Evolutionary conservation across 495 filamentous ascomycete species (phyloP), one percentile per base, ranked within the genome.

Genomic region (Coniosporium apollinis): DNA sequence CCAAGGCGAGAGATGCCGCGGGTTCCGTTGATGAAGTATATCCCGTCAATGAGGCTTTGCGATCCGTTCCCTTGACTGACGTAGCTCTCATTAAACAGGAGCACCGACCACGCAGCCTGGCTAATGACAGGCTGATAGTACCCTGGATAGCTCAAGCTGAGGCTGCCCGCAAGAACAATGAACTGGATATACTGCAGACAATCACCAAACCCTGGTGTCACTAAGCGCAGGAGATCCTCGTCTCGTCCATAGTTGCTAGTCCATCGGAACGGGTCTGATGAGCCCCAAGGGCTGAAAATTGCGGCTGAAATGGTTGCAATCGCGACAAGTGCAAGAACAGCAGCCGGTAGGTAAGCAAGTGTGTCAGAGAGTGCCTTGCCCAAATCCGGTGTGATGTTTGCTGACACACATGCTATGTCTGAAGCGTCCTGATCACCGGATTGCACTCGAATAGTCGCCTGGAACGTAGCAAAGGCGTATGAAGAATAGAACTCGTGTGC

Each of bases 131-230:
- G 89, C 49, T 94, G 89, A 51, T 81, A 96, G 48, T 79, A 97
- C 0, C 89, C 89, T 0, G 89, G 89, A 51, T 96, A 97, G 38
- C 79, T 74, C 44, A 97, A 57, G 16, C 78, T 82, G 28, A 97
- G 58, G 26, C 76, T 72, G 1, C 91, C 91, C 0, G 86, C 84
- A 22, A 97, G 65, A 14, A 86, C 79, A 32, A 86, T 67, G 43
- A 91, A 96, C 49, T 97, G 89, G 20, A 97, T 77, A 51, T 96
- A 97, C 57, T 97, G 86, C 20, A 97, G 70, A 53, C 89, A 97
- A 46, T 97, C 89, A 8, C 82, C 85, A 52, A 97, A 97, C 0
- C 89, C 89, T 10, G 89, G 89, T 5, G 89, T 97, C 15, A 97
- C 84, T 22, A 96, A 61, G 20, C 89, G 78, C 26, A 97, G 64